Evolutionary conservation across 257 asterid species (phyloP), one percentile per base, ranked within the genome.

Genomic region (Petrea volubilis): DNA sequence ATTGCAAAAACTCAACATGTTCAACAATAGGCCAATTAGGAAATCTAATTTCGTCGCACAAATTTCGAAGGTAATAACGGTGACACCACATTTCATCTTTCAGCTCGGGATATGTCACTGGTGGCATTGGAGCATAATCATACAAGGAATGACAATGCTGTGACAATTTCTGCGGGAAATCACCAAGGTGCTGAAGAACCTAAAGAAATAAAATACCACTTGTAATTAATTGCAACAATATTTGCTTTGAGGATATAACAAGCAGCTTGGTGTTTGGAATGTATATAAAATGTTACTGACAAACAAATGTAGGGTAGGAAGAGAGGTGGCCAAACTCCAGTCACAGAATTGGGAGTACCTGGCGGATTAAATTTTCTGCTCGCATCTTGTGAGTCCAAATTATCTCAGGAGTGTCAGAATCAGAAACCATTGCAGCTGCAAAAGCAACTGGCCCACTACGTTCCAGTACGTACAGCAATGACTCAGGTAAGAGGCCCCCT

Each of bases 31-130:
- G 98, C 99, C 99, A 95, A 79, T 87, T 90, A 46, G 98, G 96
- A 85, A 95, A 95, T 73, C 98, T 85, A 74, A 95, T 82, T 84
- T 95, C 99, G 75, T 95, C 99, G 76, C 99, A 95, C 70, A 95
- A 84, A 82, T 92, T 95, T 43, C 92, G 81, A 28, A 95, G 96
- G 81, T 95, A 91, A 77, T 92, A 95, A 33, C 98, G 99, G 77
- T 95, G 99, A 81, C 98, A 92, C 97, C 99, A 95, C 99, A 90
- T 95, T 85, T 92, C 99, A 78, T 95, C 97, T 81, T 80, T 95
- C 83, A 95, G 90, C 87, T 95, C 97, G 60, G 97, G 93, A 75
- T 95, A 95, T 0, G 99, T 94, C 69, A 94, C 99, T 33, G 99
- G 97, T 40, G 99, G 99, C 97, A 94, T 94, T 36, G 99, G 99